Percentiles rank a stretch among this genome's conserved stretches.
These are phyloP conservation scores for Colletotrichum sojae DNA, from an alignment of 2,329 filamentous ascomycete species.

Conservation along the genomic window DNA sequence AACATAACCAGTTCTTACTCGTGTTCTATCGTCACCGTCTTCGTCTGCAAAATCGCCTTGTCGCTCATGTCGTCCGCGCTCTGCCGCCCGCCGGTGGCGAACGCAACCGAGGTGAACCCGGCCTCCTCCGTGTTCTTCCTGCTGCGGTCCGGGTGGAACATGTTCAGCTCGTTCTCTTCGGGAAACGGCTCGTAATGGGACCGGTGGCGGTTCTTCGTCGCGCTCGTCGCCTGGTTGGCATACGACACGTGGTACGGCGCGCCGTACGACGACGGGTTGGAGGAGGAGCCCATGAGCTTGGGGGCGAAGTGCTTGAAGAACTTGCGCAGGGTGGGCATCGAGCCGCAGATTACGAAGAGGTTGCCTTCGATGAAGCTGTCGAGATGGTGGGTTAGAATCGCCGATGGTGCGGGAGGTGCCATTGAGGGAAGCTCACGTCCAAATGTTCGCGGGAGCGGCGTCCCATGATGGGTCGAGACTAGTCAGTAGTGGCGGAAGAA, in stretches of 20 bases:
- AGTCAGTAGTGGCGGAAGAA: conserved; percentile 21
- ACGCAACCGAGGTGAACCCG: conserved; percentile 34
- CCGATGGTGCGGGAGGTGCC: accelerated
- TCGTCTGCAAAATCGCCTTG: conserved; percentile 47
- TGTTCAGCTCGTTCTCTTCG: conserved; percentile 30
- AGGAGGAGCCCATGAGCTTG: conserved; percentile 34
- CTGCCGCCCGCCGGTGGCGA: conserved; percentile 13
- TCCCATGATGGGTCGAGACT: conserved; percentile 36
- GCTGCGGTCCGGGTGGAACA: conserved; percentile 17
- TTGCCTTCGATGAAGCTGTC: conserved; percentile 54
- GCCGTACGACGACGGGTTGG: conserved; percentile 8
- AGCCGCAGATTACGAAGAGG: conserved; percentile 57
- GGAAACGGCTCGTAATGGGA: conserved; percentile 27
- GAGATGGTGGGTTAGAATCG: not conserved
- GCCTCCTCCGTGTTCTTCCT: conserved; percentile 19
- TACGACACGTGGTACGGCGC: not conserved
- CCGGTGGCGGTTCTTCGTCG: not conserved
- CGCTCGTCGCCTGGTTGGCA: conserved; percentile 4
- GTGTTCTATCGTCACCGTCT: conserved; percentile 42
- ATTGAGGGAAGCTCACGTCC: conserved; percentile 22
- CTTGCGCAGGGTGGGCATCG: conserved; percentile 55
- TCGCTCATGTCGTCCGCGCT: conserved; percentile 45
- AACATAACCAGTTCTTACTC: not conserved
- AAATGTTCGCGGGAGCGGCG: conserved; percentile 36
- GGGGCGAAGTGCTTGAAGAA: conserved; percentile 57